Evolutionary conservation across 192 early-diverging fungal species (phyloP).

Genomic region (Backusella parvicylindrica): DNA sequence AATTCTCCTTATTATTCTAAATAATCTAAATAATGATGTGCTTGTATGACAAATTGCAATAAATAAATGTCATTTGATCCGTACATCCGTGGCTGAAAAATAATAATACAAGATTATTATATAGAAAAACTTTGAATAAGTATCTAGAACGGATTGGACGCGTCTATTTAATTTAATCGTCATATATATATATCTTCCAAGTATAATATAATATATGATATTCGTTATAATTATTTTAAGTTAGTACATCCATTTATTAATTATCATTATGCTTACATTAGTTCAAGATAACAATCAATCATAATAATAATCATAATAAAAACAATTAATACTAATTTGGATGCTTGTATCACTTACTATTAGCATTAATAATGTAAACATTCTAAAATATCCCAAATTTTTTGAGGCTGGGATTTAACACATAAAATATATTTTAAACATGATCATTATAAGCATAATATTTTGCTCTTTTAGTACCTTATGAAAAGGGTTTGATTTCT

Average conservation of each 20-base stretch:
- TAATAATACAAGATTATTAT: background rate
- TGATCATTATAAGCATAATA: too few relatives aligned
- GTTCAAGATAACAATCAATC: background rate
- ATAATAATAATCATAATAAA: background rate
- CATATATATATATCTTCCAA: background rate
- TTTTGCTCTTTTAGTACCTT: too few relatives aligned
- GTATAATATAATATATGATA: background rate
- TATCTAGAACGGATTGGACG: background rate
- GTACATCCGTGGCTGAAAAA: background rate
- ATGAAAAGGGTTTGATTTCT: too few relatives aligned
- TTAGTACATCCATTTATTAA: background rate
- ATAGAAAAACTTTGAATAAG: background rate
- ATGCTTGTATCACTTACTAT: background rate
- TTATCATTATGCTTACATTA: background rate
- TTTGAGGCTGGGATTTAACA: background rate
- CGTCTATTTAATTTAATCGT: background rate
- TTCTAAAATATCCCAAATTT: background rate
- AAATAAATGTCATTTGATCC: background rate
- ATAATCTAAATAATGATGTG: background rate
- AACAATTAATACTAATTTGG: background rate
- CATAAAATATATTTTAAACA: too few relatives aligned
- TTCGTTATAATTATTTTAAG: background rate
- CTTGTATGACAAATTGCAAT: background rate
- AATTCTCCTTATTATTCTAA: background rate
- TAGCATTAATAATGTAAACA: background rate